Evolutionary conservation across 495 filamentous ascomycete genomes (phyloP).

Genomic region (Aspergillus carlsbadensis): DNA sequence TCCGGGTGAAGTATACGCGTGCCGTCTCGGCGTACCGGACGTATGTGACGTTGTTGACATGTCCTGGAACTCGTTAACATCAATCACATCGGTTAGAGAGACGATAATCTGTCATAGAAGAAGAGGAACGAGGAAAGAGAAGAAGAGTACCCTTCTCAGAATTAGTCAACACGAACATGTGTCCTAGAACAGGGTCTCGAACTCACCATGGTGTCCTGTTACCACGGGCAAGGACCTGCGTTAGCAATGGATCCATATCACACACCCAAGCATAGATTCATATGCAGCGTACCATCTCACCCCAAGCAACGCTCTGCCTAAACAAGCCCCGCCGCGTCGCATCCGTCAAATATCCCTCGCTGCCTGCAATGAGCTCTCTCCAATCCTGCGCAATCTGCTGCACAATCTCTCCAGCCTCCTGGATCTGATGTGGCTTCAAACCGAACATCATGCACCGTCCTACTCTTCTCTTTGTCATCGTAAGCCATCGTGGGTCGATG

Average conservation of each 20-base stretch:
- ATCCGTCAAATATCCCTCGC: conserved; percentile 77
- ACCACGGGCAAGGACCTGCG: neutral
- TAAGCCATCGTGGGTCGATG: conserved; percentile 68
- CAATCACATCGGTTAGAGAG: neutral
- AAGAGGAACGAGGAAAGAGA: neutral
- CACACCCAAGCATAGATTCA: too few relatives aligned
- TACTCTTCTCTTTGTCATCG: conserved; percentile 68
- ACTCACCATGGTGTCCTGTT: conserved; percentile 59
- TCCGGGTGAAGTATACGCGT: conserved; percentile 77
- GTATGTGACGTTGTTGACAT: conserved; percentile 89
- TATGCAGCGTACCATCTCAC: conserved; percentile 70
- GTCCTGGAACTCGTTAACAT: conserved; percentile 46
- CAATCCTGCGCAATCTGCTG: conserved; percentile 67
- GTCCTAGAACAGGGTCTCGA: neutral
- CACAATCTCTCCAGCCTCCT: conserved; percentile 61
- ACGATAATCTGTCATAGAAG: neutral
- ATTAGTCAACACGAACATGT: conserved; percentile 1
- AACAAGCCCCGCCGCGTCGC: conserved; percentile 63
- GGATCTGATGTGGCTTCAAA: conserved; percentile 56
- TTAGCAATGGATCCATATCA: conserved; percentile 14
- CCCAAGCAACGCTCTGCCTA: conserved; percentile 78
- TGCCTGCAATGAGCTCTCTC: conserved; percentile 72
- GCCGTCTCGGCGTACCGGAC: conserved; percentile 83
- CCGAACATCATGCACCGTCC: conserved; percentile 85
- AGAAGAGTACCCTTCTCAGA: conserved; percentile 24